phyloP scores from a whole-genome alignment of 169 alveolate genomes.

The Babesia divergens region DNA sequence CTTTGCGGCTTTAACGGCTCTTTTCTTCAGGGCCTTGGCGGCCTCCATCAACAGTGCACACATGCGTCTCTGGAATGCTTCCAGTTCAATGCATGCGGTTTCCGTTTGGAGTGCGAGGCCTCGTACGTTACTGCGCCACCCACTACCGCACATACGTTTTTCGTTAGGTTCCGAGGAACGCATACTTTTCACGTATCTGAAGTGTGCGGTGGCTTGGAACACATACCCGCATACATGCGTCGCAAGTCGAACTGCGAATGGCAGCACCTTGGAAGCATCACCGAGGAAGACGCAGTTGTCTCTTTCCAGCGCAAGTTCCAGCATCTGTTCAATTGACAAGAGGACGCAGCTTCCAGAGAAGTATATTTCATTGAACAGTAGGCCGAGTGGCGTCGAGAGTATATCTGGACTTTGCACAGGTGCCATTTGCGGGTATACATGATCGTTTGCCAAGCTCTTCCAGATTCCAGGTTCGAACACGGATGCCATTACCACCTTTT shows the following conservation, averaged over 20 bases:
- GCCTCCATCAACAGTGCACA: constrained; percentile 31
- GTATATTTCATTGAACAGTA: constrained; percentile 74
- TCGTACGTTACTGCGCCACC: constrained; percentile 32
- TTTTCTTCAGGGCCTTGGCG: constrained; percentile 38
- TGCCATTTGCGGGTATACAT: constrained; percentile 63
- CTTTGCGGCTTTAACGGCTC: constrained; percentile 58
- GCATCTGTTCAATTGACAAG: constrained; percentile 44
- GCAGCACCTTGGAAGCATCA: constrained; percentile 56
- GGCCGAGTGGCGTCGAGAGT: constrained; percentile 77
- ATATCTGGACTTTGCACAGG: constrained; percentile 68
- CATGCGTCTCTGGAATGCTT: constrained; percentile 49
- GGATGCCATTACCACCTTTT: constrained; percentile 74
- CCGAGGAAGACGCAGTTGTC: constrained; percentile 54
- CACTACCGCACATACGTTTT: constrained; percentile 20
- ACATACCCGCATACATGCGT: constrained; percentile 51
- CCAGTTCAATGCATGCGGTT: constrained; percentile 26
- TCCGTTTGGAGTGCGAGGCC: constrained; percentile 20
- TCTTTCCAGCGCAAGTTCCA: constrained; percentile 49
- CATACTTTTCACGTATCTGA: constrained; percentile 11
- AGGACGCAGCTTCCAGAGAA: constrained; percentile 60
- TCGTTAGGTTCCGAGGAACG: background rate
- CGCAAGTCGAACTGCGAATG: constrained; percentile 41
- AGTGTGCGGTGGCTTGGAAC: constrained; percentile 23
- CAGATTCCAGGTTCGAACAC: constrained; percentile 79
- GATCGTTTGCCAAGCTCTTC: constrained; percentile 64